Base-by-base conservation (phyloP, 768 basidiomycete genomes). In the Pleurotus sapidus region DNA sequence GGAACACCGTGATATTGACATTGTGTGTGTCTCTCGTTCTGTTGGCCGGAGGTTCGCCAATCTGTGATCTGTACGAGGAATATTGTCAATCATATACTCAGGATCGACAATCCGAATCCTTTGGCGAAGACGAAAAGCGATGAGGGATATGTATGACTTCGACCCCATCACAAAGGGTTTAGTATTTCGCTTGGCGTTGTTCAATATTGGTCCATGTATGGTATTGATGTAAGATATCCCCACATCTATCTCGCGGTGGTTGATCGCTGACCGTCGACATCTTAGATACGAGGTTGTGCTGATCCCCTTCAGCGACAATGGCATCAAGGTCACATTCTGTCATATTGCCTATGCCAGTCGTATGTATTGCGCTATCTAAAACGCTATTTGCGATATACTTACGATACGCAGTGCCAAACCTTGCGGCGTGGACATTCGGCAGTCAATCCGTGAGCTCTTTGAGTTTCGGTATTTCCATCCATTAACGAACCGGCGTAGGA, bases 261-360 rank as follows among this genome's bases (percentile, higher is more conserved):
- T 12, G n/a, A 25, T 27, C 15, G 4, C 30, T 50, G 14, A 30
- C 49, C 49, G 20, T 20, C 20, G 14, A 20, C 24, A 12, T 15
- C 17, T 11, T 30, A 50, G 49, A n/a, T 50, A 50, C 49, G 49
- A 50, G 27, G 34, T 50, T 15, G 49, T 50, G n/a, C 15, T 30
- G n/a, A 50, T 50, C 20, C 49, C 49, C n/a, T 27, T 50, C 9
- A 34, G 15, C 49, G 49, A 50, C 20, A 15, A 34, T 25, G 18
- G 37, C 25, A 50, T 50, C n/a, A 24, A 24, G 27, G 37, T 50
- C 12, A 15, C 49, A 12, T 50, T 50, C 27, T 50, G 49, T 17
- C 49, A 50, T 37, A 50, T 50, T 4, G 49, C 49, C 3, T 50
- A 50, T 50, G 49, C 49, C 5, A 50, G 49, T 37, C 49, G 49